Percentiles rank a stretch among this genome's conserved stretches.
These are phyloP conservation scores for Coffea humblotiana DNA, from an alignment of 305 asterid genomes.

Conservation along the genomic window DNA sequence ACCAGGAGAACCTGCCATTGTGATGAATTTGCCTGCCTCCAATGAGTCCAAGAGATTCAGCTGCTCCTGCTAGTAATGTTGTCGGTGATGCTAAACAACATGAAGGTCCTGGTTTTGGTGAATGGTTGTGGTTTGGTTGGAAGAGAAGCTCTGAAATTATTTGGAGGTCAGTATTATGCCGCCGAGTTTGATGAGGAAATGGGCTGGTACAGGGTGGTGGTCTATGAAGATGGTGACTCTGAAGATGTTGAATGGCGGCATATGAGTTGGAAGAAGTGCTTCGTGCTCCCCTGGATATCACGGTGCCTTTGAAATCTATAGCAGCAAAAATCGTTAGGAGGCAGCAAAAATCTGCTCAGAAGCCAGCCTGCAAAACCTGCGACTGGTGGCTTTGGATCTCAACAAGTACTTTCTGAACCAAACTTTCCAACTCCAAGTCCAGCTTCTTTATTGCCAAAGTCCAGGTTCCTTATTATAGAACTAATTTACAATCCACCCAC, in stretches of 20 bases:
- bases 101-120: conserved; percentile 40
- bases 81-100: conserved; percentile 21
- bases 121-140: conserved; percentile 53
- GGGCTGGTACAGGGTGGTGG: conserved; percentile 69
- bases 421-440: too few species aligned
- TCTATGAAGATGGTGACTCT: conserved; percentile 66
- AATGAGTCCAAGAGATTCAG: conserved; percentile 21
- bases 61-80: conserved; percentile 20
- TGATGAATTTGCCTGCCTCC: conserved; percentile 63
- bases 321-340: conserved; percentile 44
- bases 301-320: conserved; percentile 49
- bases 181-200: conserved; percentile 42
- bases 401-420: neutral
- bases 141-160: conserved; percentile 51
- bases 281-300: conserved; percentile 51
- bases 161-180: conserved; percentile 35
- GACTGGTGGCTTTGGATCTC: neutral
- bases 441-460: too few species aligned
- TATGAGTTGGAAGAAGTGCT: conserved; percentile 48
- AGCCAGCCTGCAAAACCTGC: conserved; percentile 30
- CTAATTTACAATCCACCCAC: too few species aligned
- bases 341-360: conserved; percentile 38
- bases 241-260: conserved; percentile 75
- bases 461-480: too few species aligned
- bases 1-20: conserved; percentile 60